Percentiles rank a stretch among this genome's conserved stretches.
Evolutionary conservation across 2,329 filamentous ascomycete species (phyloP).

Genomic region (Ophiosphaerella herpotricha): DNA sequence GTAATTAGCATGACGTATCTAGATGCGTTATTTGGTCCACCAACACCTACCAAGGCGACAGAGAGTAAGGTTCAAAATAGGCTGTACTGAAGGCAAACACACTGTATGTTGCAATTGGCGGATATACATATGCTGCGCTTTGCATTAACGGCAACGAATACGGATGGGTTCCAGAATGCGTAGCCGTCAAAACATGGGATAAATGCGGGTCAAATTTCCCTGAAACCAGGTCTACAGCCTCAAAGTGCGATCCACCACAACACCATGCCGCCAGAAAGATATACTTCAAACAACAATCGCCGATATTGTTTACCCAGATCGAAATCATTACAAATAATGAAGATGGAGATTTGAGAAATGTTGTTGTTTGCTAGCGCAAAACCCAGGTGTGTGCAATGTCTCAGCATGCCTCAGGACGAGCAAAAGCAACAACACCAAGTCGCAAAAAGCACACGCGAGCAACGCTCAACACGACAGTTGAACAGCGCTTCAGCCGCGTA

Average conservation of each 20-base stretch:
- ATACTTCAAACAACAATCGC: too few species aligned
- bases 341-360: too few species aligned
- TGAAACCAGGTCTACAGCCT: slow-evolving; percentile 1
- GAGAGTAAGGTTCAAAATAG: neutral
- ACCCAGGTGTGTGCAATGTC: too few species aligned
- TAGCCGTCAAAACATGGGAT: neutral
- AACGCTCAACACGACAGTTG: too few species aligned
- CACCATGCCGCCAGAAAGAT: too few species aligned
- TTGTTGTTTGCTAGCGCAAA: too few species aligned
- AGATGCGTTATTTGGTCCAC: neutral
- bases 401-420: too few species aligned
- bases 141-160: neutral
- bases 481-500: too few species aligned
- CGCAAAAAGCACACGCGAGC: too few species aligned
- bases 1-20: neutral
- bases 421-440: too few species aligned
- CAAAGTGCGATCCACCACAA: neutral
- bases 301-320: too few species aligned
- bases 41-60: neutral
- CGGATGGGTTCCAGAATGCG: neutral
- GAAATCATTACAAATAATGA: too few species aligned
- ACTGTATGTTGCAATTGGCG: neutral
- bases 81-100: neutral
- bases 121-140: neutral
- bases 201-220: neutral